A percentile compares a stretch with the other conserved stretches of the same genome.
Conservation (phyloP, 2,329 filamentous ascomycete species). For the Cucurbitaria berberidis region DNA sequence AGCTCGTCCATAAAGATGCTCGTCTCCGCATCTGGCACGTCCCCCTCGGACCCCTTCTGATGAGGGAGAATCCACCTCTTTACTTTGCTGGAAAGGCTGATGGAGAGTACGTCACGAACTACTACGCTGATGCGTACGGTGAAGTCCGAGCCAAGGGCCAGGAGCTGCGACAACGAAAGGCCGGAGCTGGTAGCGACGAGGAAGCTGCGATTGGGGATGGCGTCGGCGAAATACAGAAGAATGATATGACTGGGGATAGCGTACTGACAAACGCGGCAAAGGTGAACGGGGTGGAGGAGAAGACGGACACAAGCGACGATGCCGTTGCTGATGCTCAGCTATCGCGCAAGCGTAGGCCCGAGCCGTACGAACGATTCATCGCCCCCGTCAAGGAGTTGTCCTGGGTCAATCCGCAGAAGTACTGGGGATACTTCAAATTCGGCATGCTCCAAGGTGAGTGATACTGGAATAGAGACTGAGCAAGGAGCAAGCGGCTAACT, state of each 20-base stretch:
- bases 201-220: conserved; percentile 3
- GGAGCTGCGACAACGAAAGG: conserved; percentile 15
- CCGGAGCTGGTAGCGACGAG: conserved; percentile 3
- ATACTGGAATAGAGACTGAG: not conserved
- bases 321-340: conserved; percentile 11
- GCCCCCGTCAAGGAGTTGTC: conserved; percentile 43
- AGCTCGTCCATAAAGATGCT: conserved; percentile 33
- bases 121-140: conserved; percentile 47
- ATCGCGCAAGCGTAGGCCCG: conserved; percentile 32
- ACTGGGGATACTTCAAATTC: conserved; percentile 52
- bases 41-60: conserved; percentile 48
- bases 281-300: conserved; percentile 20
- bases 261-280: conserved; percentile 16
- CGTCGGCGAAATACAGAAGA: conserved; percentile 10
- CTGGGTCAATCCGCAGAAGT: conserved; percentile 37
- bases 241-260: conserved; percentile 8
- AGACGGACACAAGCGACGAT: conserved; percentile 9
- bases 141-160: conserved; percentile 29
- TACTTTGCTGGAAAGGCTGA: conserved; percentile 51
- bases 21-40: conserved; percentile 35
- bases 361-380: conserved; percentile 44
- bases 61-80: conserved; percentile 48
- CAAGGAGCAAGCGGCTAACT: not conserved
- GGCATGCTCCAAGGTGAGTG: conserved; percentile 48
- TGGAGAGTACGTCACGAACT: conserved; percentile 46